Evolutionary conservation across 2,329 filamentous ascomycete species (phyloP).

Genomic region (Lanzia echinophila): DNA sequence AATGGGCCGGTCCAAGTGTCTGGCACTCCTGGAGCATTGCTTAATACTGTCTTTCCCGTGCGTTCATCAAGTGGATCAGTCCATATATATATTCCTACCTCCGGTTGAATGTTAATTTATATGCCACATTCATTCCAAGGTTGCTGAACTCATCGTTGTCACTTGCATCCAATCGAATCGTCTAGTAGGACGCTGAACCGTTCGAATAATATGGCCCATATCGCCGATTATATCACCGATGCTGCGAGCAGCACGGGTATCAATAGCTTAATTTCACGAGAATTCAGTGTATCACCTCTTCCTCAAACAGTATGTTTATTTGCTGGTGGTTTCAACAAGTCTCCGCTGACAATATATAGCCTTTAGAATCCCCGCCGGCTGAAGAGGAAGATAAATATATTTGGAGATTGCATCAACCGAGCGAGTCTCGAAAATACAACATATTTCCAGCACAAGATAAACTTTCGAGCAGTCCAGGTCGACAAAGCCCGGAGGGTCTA

Average conservation of each 20-base stretch:
- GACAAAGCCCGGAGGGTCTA: conserved; percentile 34
- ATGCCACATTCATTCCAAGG: conserved; percentile 1
- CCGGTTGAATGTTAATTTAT: conserved; percentile 4
- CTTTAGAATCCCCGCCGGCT: conserved; percentile 10
- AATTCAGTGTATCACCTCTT: conserved; percentile 31
- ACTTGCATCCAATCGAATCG: conserved; percentile 9
- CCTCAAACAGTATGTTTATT: conserved; percentile 26
- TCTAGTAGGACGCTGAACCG: conserved; percentile 18
- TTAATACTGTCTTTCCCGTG: conserved; percentile 12
- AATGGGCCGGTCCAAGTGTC: conserved; percentile 19
- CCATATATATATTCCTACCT: conserved; percentile 14
- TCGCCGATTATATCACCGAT: conserved; percentile 3
- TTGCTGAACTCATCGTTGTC: conserved; percentile 2
- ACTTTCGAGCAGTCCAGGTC: conserved; percentile 31
- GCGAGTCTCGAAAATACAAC: conserved; percentile 49
- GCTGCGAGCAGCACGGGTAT: conserved; percentile 5
- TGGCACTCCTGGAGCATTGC: conserved; percentile 19
- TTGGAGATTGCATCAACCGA: conserved; percentile 54
- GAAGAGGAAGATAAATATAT: conserved; percentile 42
- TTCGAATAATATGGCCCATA: conserved; percentile 12
- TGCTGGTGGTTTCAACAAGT: background rate
- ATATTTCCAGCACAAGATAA: conserved; percentile 49
- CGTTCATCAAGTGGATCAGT: conserved; percentile 17
- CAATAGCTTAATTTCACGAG: conserved; percentile 25
- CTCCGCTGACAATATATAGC: conserved; percentile 18